These are phyloP conservation scores for Exophiala xenobiotica DNA, from an alignment of 2,329 filamentous ascomycete genomes.

Conservation along the genomic window DNA sequence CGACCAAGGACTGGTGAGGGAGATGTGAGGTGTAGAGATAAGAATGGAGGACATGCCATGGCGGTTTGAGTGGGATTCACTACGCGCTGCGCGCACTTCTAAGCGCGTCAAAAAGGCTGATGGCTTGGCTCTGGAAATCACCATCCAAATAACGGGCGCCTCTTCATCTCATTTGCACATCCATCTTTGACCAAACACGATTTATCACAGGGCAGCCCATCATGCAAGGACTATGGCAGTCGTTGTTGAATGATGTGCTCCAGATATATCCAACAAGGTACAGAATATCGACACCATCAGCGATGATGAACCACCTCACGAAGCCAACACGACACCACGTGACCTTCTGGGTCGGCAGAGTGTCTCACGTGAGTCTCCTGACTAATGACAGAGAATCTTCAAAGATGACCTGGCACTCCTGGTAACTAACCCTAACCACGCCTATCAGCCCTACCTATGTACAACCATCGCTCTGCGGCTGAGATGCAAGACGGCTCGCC, in stretches of 20 bases:
- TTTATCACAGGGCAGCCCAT: too few species aligned
- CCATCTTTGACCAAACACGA: neutral
- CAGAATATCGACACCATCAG: neutral
- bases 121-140: conserved; percentile 1
- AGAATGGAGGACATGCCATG: conserved; percentile 10
- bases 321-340: conserved; percentile 1
- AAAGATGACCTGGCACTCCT: too few species aligned
- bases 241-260: too few species aligned
- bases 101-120: neutral
- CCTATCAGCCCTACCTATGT: too few species aligned
- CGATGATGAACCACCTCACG: neutral
- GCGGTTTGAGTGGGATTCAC: neutral
- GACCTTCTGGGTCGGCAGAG: too few species aligned
- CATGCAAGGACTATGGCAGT: too few species aligned
- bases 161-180: neutral
- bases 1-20: conserved; percentile 6
- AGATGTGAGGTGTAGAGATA: neutral
- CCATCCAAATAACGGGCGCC: neutral
- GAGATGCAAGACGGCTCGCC: neutral
- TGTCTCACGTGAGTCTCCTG: too few species aligned
- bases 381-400: too few species aligned
- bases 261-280: neutral
- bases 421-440: too few species aligned
- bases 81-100: neutral
- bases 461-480: neutral